Conservation (phyloP, 306 rosid genomes). For the Acacia crassicarpa region DNA sequence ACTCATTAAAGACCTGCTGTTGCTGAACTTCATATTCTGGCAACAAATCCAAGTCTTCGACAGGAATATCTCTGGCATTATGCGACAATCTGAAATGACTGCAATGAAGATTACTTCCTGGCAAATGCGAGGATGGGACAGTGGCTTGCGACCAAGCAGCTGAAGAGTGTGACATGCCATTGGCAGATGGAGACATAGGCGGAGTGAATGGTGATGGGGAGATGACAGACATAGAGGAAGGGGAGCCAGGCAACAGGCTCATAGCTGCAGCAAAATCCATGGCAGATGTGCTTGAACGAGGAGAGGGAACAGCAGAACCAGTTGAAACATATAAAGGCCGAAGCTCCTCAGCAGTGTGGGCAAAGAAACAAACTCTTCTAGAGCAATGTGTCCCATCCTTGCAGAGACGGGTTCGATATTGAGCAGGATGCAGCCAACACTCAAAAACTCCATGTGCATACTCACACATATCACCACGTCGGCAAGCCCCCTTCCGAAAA, state of each 20-base stretch:
- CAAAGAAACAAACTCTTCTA: conserved; percentile 75
- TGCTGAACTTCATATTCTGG: conserved; percentile 61
- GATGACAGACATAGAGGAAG: conserved; percentile 63
- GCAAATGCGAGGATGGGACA: conserved; percentile 70
- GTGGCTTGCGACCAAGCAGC: conserved; percentile 69
- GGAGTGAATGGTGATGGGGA: conserved; percentile 75
- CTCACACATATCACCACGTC: conserved; percentile 81
- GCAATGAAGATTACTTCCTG: conserved; percentile 67
- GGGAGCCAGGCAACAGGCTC: conserved; percentile 72
- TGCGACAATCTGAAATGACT: conserved; percentile 70
- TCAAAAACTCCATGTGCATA: conserved; percentile 82
- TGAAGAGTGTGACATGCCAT: conserved; percentile 60
- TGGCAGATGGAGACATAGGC: conserved; percentile 70
- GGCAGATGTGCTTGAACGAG: conserved; percentile 56
- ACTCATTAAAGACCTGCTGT: conserved; percentile 57
- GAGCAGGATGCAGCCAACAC: conserved; percentile 84
- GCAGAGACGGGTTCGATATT: conserved; percentile 74
- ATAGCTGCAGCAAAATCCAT: conserved; percentile 74
- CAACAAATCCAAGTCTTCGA: conserved; percentile 54
- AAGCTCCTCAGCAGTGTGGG: conserved; percentile 65
- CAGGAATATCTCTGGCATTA: conserved; percentile 63
- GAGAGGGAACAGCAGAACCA: conserved; percentile 78
- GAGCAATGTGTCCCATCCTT: conserved; percentile 67
- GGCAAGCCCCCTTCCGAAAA: conserved; percentile 76
- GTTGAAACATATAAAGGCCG: conserved; percentile 67